phyloP scores from a whole-genome alignment of 2,329 filamentous ascomycete species.

The Hymenotorrendiella dingleyae region DNA sequence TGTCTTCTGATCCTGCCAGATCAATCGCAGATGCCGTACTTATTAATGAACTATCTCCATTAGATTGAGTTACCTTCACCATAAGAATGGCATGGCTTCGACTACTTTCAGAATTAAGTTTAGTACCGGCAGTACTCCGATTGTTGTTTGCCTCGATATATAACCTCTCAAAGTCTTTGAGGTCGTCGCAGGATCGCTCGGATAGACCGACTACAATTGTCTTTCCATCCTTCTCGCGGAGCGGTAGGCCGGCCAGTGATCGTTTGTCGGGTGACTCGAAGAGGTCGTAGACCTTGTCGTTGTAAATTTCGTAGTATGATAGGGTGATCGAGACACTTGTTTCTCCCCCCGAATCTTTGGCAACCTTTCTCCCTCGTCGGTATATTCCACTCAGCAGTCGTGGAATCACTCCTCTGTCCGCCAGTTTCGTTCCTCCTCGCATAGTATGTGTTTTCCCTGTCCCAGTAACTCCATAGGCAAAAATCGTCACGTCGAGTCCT shows the following conservation, averaged over 20 bases:
- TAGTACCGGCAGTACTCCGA: slow-evolving; percentile 82
- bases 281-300: slow-evolving; percentile 88
- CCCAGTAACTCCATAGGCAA: slow-evolving; percentile 89
- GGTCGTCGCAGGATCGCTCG: slow-evolving; percentile 71
- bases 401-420: slow-evolving; percentile 83
- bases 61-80: slow-evolving; percentile 78
- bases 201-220: slow-evolving; percentile 82
- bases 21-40: slow-evolving; percentile 93
- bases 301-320: slow-evolving; percentile 96
- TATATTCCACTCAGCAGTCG: slow-evolving; percentile 81
- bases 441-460: slow-evolving; percentile 96
- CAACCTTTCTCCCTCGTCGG: slow-evolving; percentile 75
- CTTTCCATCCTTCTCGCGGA: slow-evolving; percentile 81
- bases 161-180: slow-evolving; percentile 84
- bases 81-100: slow-evolving; percentile 86
- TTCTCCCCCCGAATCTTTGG: slow-evolving; percentile 67
- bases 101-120: slow-evolving; percentile 87
- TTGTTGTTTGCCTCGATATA: slow-evolving; percentile 93
- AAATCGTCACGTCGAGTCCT: slow-evolving; percentile 82
- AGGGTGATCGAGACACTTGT: slow-evolving; percentile 69
- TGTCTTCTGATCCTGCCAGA: slow-evolving; percentile 91
- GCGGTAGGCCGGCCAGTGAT: slow-evolving; percentile 63
- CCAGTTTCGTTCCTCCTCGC: slow-evolving; percentile 81
- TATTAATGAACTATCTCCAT: slow-evolving; percentile 59
- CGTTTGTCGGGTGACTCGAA: slow-evolving; percentile 86